phyloP scores from a whole-genome alignment of 2,329 filamentous ascomycete genomes.

The Fusarium xylarioides region DNA sequence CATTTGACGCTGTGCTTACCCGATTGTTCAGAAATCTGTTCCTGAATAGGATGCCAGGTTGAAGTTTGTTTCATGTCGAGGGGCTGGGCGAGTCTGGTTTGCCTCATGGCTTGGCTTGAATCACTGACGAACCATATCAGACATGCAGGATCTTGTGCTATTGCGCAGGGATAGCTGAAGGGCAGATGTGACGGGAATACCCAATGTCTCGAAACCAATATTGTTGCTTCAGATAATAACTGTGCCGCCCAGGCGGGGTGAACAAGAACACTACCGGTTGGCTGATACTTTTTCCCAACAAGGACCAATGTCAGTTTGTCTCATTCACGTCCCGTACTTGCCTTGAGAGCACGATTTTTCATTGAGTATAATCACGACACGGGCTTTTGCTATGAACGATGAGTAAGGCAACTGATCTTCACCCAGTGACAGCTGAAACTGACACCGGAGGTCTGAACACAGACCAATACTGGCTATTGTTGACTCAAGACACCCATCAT shows the following conservation, averaged over 20 bases:
- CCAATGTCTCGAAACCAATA: background rate
- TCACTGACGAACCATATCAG: slow-evolving; percentile 3
- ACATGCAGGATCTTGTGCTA: background rate
- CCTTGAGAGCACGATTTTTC: background rate
- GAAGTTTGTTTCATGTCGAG: slow-evolving; percentile 11
- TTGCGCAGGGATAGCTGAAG: background rate
- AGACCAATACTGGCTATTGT: background rate
- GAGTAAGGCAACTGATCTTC: background rate
- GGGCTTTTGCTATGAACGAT: background rate
- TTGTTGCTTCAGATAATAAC: background rate
- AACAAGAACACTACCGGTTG: background rate
- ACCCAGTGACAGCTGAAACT: background rate
- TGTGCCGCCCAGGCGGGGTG: background rate
- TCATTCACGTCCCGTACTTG: background rate
- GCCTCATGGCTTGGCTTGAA: slow-evolving; percentile 11
- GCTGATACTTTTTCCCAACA: too few relatives aligned
- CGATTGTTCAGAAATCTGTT: background rate
- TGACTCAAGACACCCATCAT: background rate
- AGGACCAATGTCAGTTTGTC: background rate
- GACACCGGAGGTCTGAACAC: background rate
- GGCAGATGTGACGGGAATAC: background rate
- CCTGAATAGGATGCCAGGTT: background rate
- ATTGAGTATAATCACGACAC: background rate
- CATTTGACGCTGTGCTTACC: background rate
- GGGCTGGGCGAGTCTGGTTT: background rate